A percentile compares a stretch with the other conserved stretches of the same genome.
These are phyloP conservation scores for Halophytophthora batemanensis DNA, from an alignment of 352 stramenopile genomes.

Conservation along the genomic window DNA sequence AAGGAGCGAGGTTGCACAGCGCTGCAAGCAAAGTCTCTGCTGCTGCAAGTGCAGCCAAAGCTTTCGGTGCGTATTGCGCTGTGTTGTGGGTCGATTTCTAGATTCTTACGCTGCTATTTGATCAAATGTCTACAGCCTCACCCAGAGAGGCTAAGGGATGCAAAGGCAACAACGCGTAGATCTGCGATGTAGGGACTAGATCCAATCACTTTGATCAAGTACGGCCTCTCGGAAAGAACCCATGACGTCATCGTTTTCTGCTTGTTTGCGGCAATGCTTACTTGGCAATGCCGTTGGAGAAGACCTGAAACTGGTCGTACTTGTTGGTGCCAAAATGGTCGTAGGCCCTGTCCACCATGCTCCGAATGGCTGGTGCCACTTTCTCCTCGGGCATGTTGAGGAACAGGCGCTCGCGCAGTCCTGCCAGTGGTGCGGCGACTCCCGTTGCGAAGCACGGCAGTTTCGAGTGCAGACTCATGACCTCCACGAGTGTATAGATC, in stretches of 20 bases:
- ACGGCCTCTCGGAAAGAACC: no score
- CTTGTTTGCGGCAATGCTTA: constrained; percentile 20
- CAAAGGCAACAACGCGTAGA: no score
- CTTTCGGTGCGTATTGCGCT: constrained; percentile 15
- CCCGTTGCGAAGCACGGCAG: constrained; percentile 64
- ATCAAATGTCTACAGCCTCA: no score
- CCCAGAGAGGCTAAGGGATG: no score
- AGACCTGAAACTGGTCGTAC: constrained; percentile 95
- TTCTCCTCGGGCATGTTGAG: constrained; percentile 63
- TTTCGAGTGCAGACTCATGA: constrained; percentile 89
- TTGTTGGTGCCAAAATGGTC: constrained; percentile 95
- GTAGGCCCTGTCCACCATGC: constrained; percentile 93
- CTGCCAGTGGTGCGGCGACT: constrained; percentile 29
- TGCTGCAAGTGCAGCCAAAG: constrained; percentile 2
- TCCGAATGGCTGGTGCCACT: constrained; percentile 68
- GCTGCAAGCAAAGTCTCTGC: constrained; percentile 6
- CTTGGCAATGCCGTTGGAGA: constrained; percentile 89
- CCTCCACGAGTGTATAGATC: constrained; percentile 94
- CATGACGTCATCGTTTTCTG: neutral
- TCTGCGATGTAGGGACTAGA: no score
- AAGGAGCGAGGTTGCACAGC: constrained; percentile 3
- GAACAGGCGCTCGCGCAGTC: constrained; percentile 66
- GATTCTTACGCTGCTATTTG: no score
- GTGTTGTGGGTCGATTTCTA: no score
- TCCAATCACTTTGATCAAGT: no score